Percentiles rank a stretch among this genome's conserved stretches.
Evolutionary conservation across 495 filamentous ascomycete genomes (phyloP).

Genomic region (Xylaria acuta): DNA sequence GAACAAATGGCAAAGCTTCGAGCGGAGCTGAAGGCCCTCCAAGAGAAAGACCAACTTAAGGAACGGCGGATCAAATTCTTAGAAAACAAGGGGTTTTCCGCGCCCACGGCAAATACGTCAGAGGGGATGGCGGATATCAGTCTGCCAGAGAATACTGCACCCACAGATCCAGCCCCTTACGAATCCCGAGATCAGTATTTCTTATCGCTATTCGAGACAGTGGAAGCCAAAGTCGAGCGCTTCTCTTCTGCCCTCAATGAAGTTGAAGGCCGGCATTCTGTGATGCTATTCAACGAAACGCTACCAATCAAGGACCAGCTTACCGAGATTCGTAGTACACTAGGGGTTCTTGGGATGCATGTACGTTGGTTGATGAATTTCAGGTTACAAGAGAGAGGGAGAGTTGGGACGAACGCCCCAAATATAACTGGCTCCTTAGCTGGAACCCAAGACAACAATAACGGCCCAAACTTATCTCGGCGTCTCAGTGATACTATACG

Average conservation of each 20-base stretch:
- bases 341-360: slow-evolving; percentile 60
- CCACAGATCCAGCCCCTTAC: slow-evolving; percentile 37
- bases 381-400: slow-evolving; percentile 46
- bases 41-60: slow-evolving; percentile 45
- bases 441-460: slow-evolving; percentile 26
- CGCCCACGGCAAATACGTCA: slow-evolving; percentile 27
- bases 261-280: slow-evolving; percentile 54
- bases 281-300: slow-evolving; percentile 57
- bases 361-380: slow-evolving; percentile 62
- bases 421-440: slow-evolving; percentile 22
- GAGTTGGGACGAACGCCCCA: slow-evolving; percentile 31
- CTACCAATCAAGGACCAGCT: slow-evolving; percentile 59
- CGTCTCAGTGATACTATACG: slow-evolving; percentile 35
- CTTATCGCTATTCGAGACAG: slow-evolving; percentile 55
- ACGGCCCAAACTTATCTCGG: slow-evolving; percentile 27
- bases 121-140: slow-evolving; percentile 32
- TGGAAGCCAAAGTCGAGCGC: slow-evolving; percentile 54
- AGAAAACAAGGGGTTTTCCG: slow-evolving; percentile 39
- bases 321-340: slow-evolving; percentile 57
- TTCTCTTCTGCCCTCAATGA: slow-evolving; percentile 52
- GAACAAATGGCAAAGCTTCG: slow-evolving; percentile 44
- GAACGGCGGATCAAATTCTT: slow-evolving; percentile 52
- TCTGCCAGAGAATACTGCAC: slow-evolving; percentile 29
- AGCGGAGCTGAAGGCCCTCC: slow-evolving; percentile 37
- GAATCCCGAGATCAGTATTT: slow-evolving; percentile 49